A percentile compares a stretch with the other conserved stretches of the same genome.
These are phyloP conservation scores for Climacium dendroides DNA, from an alignment of 225 moss, liverwort and hornwort genomes.

Conservation along the genomic window DNA sequence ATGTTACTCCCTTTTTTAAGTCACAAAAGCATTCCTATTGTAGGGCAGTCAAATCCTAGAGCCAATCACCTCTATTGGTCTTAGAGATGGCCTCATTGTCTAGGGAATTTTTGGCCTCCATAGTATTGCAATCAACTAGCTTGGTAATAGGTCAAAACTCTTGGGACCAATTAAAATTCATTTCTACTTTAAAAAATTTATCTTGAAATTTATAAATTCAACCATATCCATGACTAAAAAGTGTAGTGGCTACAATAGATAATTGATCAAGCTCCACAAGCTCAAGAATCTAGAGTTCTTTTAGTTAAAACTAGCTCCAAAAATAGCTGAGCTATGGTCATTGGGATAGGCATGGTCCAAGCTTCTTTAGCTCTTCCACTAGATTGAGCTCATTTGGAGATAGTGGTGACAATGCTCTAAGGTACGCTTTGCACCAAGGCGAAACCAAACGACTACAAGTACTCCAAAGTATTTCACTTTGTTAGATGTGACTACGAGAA, in stretches of 20 bases:
- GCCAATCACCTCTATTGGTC: rapidly evolving
- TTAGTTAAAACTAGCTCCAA: rapidly evolving
- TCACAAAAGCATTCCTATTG: neutral
- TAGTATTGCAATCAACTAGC: rapidly evolving
- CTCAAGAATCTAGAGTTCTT: rapidly evolving
- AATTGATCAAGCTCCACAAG: rapidly evolving
- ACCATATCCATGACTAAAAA: no score
- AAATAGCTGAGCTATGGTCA: no score
- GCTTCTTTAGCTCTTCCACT: rapidly evolving
- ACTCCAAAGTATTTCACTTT: neutral
- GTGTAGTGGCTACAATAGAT: rapidly evolving
- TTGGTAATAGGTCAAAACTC: neutral
- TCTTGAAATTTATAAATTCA: rapidly evolving
- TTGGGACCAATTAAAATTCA: neutral
- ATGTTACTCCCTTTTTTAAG: neutral
- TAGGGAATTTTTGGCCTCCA: no score
- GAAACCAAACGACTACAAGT: rapidly evolving
- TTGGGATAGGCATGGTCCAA: no score
- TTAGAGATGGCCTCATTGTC: neutral
- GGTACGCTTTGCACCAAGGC: rapidly evolving
- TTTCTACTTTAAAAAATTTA: no score
- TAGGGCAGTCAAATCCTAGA: rapidly evolving
- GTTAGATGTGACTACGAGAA: rapidly evolving
- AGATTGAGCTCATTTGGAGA: rapidly evolving
- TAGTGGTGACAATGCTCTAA: no score